phyloP scores from a whole-genome alignment of 163 green algal species.

The Prototheca wickerhamii region DNA sequence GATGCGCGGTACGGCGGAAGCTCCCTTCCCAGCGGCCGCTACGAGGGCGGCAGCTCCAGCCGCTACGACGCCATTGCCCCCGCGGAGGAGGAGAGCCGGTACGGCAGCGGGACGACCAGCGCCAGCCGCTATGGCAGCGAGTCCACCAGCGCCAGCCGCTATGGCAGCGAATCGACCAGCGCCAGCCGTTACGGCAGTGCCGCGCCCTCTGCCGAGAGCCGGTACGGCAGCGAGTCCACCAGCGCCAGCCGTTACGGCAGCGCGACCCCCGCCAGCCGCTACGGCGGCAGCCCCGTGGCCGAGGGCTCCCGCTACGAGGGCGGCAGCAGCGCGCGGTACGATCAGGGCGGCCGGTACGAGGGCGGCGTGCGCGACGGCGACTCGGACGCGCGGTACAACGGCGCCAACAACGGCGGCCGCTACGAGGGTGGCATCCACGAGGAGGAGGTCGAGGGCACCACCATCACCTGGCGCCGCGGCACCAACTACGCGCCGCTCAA shows the following conservation, averaged over 20 bases:
- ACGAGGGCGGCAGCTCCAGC: not conserved
- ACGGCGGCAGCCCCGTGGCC: too few relatives aligned
- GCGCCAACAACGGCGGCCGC: not conserved
- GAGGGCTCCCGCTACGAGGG: not conserved
- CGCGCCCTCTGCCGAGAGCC: not conserved
- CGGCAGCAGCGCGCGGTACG: too few relatives aligned
- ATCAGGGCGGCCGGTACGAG: not conserved
- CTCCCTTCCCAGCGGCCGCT: not conserved
- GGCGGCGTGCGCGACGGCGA: not conserved
- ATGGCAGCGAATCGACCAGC: not conserved
- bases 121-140: not conserved
- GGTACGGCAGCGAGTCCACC: not conserved
- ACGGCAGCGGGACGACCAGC: not conserved
- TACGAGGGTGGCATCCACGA: not conserved
- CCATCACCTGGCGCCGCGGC: not conserved
- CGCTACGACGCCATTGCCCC: not conserved
- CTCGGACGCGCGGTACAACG: not conserved
- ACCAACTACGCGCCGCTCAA: not conserved
- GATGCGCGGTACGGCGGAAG: not conserved
- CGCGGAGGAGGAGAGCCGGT: not conserved
- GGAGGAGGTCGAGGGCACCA: not conserved
- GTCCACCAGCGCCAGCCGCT: not conserved
- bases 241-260: not conserved
- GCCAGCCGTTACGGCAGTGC: not conserved
- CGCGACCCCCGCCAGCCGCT: not conserved